Percentiles rank a stretch among this genome's conserved stretches.
Conservation (phyloP, 1,284 basidiomycete species). For the Malassezia caprae region DNA sequence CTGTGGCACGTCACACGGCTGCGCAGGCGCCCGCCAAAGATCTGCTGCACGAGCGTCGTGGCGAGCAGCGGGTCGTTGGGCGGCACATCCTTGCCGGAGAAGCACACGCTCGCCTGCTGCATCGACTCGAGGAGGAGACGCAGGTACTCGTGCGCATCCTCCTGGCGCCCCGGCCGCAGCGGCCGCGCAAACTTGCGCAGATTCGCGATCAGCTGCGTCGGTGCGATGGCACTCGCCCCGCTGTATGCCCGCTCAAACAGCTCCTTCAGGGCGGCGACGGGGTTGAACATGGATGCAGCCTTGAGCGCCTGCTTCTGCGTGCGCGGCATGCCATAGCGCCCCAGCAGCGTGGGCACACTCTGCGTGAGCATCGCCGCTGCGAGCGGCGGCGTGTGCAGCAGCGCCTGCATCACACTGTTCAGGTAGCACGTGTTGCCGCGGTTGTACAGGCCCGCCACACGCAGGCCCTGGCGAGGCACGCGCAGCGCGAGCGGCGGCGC, state of each 20-base stretch:
- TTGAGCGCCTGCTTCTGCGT: conserved; percentile 17
- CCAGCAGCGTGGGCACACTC: conserved; percentile 52
- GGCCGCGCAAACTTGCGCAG: conserved; percentile 71
- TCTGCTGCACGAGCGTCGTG: conserved; percentile 83
- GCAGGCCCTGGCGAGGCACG: conserved; percentile 23
- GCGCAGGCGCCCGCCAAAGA: conserved; percentile 84
- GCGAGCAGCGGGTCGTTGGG: conserved; percentile 58
- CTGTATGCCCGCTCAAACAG: conserved; percentile 56
- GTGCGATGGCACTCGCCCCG: conserved; percentile 19
- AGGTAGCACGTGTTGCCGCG: conserved; percentile 95
- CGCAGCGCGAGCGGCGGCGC: conserved; percentile 23
- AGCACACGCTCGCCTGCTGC: conserved; percentile 71
- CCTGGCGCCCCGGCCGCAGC: conserved; percentile 80
- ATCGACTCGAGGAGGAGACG: conserved; percentile 85
- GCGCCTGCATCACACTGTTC: conserved; percentile 86
- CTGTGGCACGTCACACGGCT: conserved; percentile 81
- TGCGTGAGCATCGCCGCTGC: conserved; percentile 60
- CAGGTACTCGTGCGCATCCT: conserved; percentile 96
- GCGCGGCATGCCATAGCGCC: conserved; percentile 20
- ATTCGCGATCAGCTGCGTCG: conserved; percentile 31
- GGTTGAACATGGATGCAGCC: conserved; percentile 52
- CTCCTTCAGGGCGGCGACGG: conserved; percentile 47
- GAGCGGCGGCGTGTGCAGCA: conserved; percentile 85
- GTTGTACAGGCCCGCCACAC: conserved; percentile 64
- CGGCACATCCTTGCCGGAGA: conserved; percentile 59